phyloP scores from a whole-genome alignment of 768 basidiomycete species.

The Lactarius pseudohatsudake region DNA sequence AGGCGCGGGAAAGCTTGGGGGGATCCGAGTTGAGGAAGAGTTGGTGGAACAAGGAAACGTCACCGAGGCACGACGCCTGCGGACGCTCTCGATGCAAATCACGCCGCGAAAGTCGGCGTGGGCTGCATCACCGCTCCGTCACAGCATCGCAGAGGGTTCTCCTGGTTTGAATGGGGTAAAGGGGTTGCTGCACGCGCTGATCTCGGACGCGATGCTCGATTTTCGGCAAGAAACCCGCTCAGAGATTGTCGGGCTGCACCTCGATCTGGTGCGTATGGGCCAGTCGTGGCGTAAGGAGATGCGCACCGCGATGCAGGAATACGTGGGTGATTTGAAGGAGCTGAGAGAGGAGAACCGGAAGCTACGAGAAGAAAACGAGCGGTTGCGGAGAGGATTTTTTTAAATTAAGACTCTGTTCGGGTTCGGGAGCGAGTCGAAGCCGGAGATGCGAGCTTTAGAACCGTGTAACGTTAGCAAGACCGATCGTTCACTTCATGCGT shows the following conservation, averaged over 20 bases:
- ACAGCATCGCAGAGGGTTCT: conserved; percentile 42
- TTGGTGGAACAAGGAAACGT: conserved; percentile 49
- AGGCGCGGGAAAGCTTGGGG: conserved; percentile 31
- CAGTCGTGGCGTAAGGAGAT: conserved; percentile 67
- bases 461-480: too few relatives aligned
- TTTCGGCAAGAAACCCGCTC: conserved; percentile 65
- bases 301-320: conserved; percentile 59
- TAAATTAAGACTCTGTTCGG: background rate
- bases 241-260: conserved; percentile 73
- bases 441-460: background rate
- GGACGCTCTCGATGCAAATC: conserved; percentile 42
- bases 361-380: conserved; percentile 66
- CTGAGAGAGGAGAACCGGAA: conserved; percentile 49
- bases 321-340: conserved; percentile 53
- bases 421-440: conserved; percentile 3
- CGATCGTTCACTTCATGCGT: too few relatives aligned
- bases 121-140: conserved; percentile 36
- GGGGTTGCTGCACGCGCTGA: conserved; percentile 61
- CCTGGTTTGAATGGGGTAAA: conserved; percentile 46
- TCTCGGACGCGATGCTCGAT: conserved; percentile 72
- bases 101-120: conserved; percentile 50
- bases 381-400: conserved; percentile 43
- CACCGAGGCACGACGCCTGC: conserved; percentile 41
- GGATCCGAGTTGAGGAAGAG: conserved; percentile 36
- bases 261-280: conserved; percentile 73